Evolutionary conservation across 345 rosid genomes (phyloP), one percentile per base, ranked within the genome.

Genomic region (Aquilaria malaccensis): DNA sequence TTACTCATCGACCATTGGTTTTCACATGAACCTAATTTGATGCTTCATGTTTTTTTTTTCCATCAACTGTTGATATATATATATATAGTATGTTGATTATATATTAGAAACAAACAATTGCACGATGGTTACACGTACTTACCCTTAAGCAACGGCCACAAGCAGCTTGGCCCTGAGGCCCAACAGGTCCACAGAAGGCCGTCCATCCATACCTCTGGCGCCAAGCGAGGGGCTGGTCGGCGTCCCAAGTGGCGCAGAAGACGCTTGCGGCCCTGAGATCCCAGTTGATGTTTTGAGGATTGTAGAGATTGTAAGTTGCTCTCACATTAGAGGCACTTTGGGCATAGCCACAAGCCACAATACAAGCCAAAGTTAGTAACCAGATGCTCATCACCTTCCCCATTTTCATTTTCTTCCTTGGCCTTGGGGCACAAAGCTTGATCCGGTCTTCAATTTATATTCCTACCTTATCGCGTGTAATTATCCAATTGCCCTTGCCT

Each of bases 171-270:
- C 85, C 89, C 0, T 6, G 64, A 3, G 82, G 89, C 12, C 87
- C 87, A 6, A 30, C 76, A 2, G 87, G 72, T 9, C 83, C 85
- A 13, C 89, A 84, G 41, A 80, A 84, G 65, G 86, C 87, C 2
- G 89, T 82, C 86, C 88, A 86, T n/a, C 74, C 84, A 0, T 82
- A 77, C 15, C 73, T 72, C 30, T 61, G 64, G 65, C 85, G 80
- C 94, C 94, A 84, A 1, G 67, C 75, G 7, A 70, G 71, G 2
- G 87, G 77, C 75, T 82, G 67, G 63, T 48, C 48, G 10, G 80
- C 85, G 50, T 86, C 87, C 85, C 85, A 86, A 0, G 84, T 82
- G 1, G 87, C 31, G 67, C 89, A 84, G 45, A 65, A 82, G 4
- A 70, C 86, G 41, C 85, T 81, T 22, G 22, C 22, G 22, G 70